phyloP scores from a whole-genome alignment of 768 basidiomycete genomes.

The Boletus huronensis region DNA sequence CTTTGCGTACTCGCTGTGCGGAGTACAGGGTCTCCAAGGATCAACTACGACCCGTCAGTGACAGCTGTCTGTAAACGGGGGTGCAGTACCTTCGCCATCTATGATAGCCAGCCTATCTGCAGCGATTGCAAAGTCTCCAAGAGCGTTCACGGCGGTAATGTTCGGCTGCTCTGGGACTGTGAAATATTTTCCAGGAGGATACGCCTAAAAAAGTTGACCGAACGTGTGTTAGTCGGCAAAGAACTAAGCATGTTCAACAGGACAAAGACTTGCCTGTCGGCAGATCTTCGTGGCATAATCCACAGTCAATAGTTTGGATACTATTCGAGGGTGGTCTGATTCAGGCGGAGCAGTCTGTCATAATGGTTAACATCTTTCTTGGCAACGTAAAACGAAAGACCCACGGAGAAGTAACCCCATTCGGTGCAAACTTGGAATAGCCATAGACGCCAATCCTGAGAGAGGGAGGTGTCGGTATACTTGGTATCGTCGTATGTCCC shows the following conservation, averaged over 20 bases:
- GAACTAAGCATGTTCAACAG: not conserved
- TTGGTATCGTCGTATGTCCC: constrained; percentile 71
- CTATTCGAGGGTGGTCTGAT: constrained; percentile 63
- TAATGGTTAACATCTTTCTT: not conserved
- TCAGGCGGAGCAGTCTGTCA: constrained; percentile 71
- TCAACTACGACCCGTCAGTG: constrained; percentile 51
- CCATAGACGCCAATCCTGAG: constrained; percentile 85
- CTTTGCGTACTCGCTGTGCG: constrained; percentile 70
- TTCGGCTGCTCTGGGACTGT: constrained; percentile 71
- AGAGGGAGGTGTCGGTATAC: constrained; percentile 58
- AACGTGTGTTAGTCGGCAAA: not conserved
- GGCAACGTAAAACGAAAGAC: constrained; percentile 16
- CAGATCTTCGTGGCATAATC: constrained; percentile 73
- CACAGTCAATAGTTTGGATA: constrained; percentile 73
- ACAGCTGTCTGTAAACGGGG: not conserved
- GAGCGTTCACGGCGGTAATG: constrained; percentile 72
- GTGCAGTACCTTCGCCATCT: constrained; percentile 67
- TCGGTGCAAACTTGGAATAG: constrained; percentile 89
- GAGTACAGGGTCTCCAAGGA: constrained; percentile 87
- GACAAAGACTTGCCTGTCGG: constrained; percentile 43
- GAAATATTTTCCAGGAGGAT: constrained; percentile 73
- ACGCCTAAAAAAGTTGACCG: constrained; percentile 46
- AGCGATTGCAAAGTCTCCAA: constrained; percentile 83
- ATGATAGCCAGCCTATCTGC: constrained; percentile 84
- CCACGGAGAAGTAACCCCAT: constrained; percentile 91